These are phyloP conservation scores for Mycena chlorophos DNA, from an alignment of 768 basidiomycete genomes.

Conservation along the genomic window DNA sequence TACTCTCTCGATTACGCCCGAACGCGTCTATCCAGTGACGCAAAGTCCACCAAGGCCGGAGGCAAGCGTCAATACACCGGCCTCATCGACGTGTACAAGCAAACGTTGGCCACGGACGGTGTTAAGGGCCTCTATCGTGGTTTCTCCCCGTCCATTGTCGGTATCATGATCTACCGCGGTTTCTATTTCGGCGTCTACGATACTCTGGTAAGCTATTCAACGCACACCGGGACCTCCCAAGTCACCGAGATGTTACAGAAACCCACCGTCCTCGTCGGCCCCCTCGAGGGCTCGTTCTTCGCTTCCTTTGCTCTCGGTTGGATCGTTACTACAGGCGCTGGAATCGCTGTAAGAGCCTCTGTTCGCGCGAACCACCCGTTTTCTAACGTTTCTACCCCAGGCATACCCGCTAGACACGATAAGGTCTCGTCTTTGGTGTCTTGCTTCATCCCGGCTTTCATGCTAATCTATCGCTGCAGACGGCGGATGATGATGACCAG, in stretches of 20 bases:
- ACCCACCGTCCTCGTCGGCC: conserved; percentile 79
- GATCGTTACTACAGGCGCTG: conserved; percentile 85
- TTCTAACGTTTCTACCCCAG: conserved; percentile 24
- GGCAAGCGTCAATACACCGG: conserved; percentile 80
- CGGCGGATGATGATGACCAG: conserved; percentile 96
- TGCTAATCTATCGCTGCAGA: conserved; percentile 39
- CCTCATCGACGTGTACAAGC: conserved; percentile 78
- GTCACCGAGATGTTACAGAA: conserved; percentile 26
- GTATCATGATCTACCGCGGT: conserved; percentile 87
- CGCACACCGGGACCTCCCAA: conserved; percentile 29
- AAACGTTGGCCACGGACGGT: conserved; percentile 81
- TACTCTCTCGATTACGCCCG: conserved; percentile 90
- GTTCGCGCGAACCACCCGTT: not conserved
- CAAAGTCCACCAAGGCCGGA: conserved; percentile 76
- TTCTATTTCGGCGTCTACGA: conserved; percentile 82
- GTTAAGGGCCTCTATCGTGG: conserved; percentile 86
- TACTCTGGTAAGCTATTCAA: conserved; percentile 51
- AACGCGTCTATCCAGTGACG: conserved; percentile 83
- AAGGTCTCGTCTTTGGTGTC: conserved; percentile 35
- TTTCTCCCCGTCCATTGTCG: conserved; percentile 82
- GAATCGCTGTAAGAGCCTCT: conserved; percentile 53
- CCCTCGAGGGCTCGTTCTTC: conserved; percentile 76
- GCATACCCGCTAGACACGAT: conserved; percentile 71
- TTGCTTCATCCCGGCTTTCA: conserved; percentile 12
- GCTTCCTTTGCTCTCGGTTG: conserved; percentile 83